Conservation (phyloP, 108 stramenopile genomes). For the Skeletonema potamos region DNA sequence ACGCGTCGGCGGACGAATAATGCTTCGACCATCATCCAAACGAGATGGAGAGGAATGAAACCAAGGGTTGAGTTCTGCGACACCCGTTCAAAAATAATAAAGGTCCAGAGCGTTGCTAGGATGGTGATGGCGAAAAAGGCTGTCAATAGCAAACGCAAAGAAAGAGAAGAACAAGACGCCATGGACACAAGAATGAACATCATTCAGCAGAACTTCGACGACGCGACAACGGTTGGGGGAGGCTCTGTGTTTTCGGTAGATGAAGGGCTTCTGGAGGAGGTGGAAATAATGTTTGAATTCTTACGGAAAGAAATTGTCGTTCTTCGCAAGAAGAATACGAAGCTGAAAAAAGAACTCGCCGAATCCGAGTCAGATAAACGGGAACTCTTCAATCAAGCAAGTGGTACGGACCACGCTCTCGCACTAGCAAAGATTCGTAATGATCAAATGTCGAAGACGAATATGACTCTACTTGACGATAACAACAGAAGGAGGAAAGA, state of each 20-base stretch:
- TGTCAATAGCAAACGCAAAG: constrained; percentile 22
- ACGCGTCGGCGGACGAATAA: constrained; percentile 43
- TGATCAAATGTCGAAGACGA: constrained; percentile 46
- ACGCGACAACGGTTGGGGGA: constrained; percentile 33
- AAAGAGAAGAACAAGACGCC: constrained; percentile 21
- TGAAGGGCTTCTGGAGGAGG: constrained; percentile 49
- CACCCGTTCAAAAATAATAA: constrained; percentile 15
- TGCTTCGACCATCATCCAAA: constrained; percentile 71
- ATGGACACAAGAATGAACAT: constrained; percentile 40
- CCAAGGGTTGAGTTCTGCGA: constrained; percentile 19
- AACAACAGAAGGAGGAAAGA: constrained; percentile 44
- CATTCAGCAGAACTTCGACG: constrained; percentile 50
- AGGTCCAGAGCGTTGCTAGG: constrained; percentile 23
- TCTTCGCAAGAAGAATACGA: constrained; percentile 45
- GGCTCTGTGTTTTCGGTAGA: constrained; percentile 49
- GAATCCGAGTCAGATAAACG: constrained; percentile 52
- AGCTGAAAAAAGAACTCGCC: constrained; percentile 41
- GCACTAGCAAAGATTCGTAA: constrained; percentile 44
- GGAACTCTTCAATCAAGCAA: constrained; percentile 42
- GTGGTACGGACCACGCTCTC: constrained; percentile 32
- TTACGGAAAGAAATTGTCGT: constrained; percentile 53
- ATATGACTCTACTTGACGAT: constrained; percentile 34
- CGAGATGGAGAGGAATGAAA: constrained; percentile 48
- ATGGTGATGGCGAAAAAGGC: constrained; percentile 27
- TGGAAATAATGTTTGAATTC: constrained; percentile 62